These are phyloP conservation scores for Boletus patriciae DNA, from an alignment of 768 basidiomycete genomes.

Conservation along the genomic window DNA sequence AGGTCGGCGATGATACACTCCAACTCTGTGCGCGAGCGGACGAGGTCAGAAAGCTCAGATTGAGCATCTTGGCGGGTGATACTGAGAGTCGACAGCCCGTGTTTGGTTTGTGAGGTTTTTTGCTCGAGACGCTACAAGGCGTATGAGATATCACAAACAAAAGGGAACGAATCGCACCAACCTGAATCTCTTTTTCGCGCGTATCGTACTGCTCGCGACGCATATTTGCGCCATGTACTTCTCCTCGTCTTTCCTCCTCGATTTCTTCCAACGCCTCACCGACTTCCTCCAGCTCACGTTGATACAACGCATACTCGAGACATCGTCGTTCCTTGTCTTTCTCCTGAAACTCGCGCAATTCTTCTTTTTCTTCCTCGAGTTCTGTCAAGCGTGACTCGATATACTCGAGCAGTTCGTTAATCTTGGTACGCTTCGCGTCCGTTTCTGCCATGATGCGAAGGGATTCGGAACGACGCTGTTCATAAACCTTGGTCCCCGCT, in stretches of 20 bases:
- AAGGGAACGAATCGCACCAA: slow-evolving; percentile 30
- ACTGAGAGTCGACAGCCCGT: slow-evolving; percentile 65
- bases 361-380: slow-evolving; percentile 97
- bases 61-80: slow-evolving; percentile 75
- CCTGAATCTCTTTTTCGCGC: slow-evolving; percentile 84
- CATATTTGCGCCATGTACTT: slow-evolving; percentile 82
- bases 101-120: slow-evolving; percentile 66
- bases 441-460: slow-evolving; percentile 98
- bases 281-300: slow-evolving; percentile 88
- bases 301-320: slow-evolving; percentile 92
- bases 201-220: slow-evolving; percentile 79
- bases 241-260: slow-evolving; percentile 75
- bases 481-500: slow-evolving; percentile 97
- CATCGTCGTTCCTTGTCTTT: slow-evolving; percentile 94
- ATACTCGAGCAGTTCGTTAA: slow-evolving; percentile 83
- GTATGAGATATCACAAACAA: background rate
- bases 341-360: slow-evolving; percentile 93
- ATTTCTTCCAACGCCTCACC: slow-evolving; percentile 83
- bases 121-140: slow-evolving; percentile 66
- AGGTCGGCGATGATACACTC: slow-evolving; percentile 83
- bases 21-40: slow-evolving; percentile 81
- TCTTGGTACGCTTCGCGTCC: slow-evolving; percentile 88
- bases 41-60: slow-evolving; percentile 81
- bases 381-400: slow-evolving; percentile 89
- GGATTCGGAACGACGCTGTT: slow-evolving; percentile 88